Evolutionary conservation across 2,329 filamentous ascomycete species (phyloP), one percentile per base, ranked within the genome.

Genomic region (Acarospora socialis): DNA sequence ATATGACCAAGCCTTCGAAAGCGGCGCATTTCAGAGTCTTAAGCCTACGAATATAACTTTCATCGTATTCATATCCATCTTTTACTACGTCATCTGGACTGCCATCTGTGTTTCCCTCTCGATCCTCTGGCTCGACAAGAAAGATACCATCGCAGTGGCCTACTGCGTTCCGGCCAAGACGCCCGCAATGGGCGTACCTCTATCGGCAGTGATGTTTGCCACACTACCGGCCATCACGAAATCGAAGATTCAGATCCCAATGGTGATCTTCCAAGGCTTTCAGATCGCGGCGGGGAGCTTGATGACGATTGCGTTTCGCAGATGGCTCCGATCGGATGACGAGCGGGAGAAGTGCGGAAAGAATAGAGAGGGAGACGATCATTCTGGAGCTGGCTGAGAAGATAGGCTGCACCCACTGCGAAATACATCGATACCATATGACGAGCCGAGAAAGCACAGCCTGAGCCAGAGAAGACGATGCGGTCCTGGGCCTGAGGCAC

Each of bases 161-260:
- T 81, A 81, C 51, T 81, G 76, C 44, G 74, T 72, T 16, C 75
- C 77, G 0, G 77, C 77, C 9, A 83, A 83, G 53, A 80, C 77
- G 3, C 75, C 76, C 1, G 73, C 70, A 3, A 60, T 82, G 35
- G 76, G 77, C 0, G 77, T 82, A 5, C 77, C 77, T 0, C 49
- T 82, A 17, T 64, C 71, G 30, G 69, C 70, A 19, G 69, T 77
- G 36, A 81, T 82, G 69, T 82, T 74, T 60, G 56, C 59, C 9
- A 60, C 66, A 9, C 53, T 70, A 7, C 62, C 66, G 40, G 53
- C 68, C 25, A 53, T 68, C 22, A 63, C 68, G 13, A 60, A 68
- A 37, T 63, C 68, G 0, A 70, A 68, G 42, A 65, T 77, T 27
- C 68, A 75, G 46, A 69, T 78, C 18, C 73, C 74, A 0, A 68